These are phyloP conservation scores for Syzygium jambos DNA, from an alignment of 345 rosid genomes.

Conservation along the genomic window DNA sequence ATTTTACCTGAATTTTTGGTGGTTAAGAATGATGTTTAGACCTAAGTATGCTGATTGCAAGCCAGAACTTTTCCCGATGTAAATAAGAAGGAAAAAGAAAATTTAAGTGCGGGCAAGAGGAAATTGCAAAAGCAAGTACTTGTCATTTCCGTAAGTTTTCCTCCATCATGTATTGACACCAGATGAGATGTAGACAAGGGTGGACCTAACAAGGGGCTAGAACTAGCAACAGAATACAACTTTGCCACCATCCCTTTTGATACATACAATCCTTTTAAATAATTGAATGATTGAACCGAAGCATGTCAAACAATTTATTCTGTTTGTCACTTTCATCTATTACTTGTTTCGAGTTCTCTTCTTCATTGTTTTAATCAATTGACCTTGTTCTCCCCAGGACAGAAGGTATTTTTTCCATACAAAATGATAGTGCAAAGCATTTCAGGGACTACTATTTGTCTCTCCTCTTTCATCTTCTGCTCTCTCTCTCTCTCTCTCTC, in stretches of 20 bases:
- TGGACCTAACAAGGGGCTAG: not conserved
- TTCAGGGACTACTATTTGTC: not conserved
- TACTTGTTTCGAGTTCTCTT: not conserved
- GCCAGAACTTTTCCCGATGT: not conserved
- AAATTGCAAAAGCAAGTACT: not conserved
- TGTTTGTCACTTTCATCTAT: not conserved
- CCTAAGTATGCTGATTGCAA: not conserved
- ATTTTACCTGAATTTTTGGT: not conserved
- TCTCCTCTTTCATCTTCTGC: not conserved
- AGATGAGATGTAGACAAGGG: not conserved
- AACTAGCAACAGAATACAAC: not conserved
- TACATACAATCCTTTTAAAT: too few relatives aligned
- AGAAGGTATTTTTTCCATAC: not conserved
- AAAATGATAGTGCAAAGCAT: not conserved
- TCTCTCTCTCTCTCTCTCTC: not conserved
- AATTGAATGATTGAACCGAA: not conserved
- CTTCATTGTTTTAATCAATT: not conserved
- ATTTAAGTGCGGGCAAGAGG: not conserved
- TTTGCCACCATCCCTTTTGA: not conserved
- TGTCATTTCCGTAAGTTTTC: not conserved
- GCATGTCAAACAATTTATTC: not conserved
- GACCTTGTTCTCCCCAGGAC: not conserved
- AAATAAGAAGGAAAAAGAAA: not conserved
- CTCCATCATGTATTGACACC: not conserved
- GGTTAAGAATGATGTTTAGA: not conserved